Conservation (phyloP, 2,329 filamentous ascomycete species). For the Hymenoscyphus scutula region DNA sequence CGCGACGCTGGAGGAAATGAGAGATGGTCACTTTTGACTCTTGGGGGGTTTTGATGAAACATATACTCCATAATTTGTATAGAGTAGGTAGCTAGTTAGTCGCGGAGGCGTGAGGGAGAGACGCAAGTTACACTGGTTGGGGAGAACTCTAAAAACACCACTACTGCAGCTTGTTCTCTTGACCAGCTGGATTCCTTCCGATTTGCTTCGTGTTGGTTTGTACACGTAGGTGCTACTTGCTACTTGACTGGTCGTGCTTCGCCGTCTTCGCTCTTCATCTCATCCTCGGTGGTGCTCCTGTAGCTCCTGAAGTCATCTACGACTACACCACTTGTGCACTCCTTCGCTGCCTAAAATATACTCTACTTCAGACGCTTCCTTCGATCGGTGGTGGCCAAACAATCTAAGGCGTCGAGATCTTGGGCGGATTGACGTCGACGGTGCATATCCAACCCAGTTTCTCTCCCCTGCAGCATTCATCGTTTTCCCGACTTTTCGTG, state of each 20-base stretch:
- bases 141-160: slow-evolving; percentile 8
- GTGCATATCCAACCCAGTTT: background rate
- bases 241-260: background rate
- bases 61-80: no score
- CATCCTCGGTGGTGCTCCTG: background rate
- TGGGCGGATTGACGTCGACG: background rate
- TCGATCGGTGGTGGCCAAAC: background rate
- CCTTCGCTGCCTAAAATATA: background rate
- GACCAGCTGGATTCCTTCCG: background rate
- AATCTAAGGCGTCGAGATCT: background rate
- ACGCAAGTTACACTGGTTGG: background rate
- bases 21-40: background rate
- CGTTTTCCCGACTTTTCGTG: background rate
- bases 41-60: slow-evolving; percentile 4
- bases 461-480: background rate
- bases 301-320: background rate
- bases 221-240: background rate
- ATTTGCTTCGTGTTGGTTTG: background rate
- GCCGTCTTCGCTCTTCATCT: background rate
- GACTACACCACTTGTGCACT: background rate
- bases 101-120: background rate
- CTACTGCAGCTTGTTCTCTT: slow-evolving; percentile 7
- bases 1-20: slow-evolving; percentile 1
- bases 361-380: slow-evolving; percentile 1
- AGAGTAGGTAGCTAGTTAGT: no score